Evolutionary conservation across 495 filamentous ascomycete genomes (phyloP), one percentile per base, ranked within the genome.

Genomic region (Aspergillus conjunctus): DNA sequence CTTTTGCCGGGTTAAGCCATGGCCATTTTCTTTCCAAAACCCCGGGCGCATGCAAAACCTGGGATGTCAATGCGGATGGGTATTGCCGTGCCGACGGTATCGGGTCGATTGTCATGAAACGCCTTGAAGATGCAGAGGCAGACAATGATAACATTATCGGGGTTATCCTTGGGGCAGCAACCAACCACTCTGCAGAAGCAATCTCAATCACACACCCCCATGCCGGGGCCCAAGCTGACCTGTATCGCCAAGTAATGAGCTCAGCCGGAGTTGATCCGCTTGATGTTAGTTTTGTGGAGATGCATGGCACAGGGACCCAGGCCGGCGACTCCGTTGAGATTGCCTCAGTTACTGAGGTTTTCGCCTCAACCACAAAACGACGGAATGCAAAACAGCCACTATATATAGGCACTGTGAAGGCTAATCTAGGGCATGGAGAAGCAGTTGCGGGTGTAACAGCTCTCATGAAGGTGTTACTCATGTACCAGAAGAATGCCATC

Each of bases 1-100:
- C 83, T 73, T 89, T 87, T 69, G 76, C 87, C 9, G 88, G 88
- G 41, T 80, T 92, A 10, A 84, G 82, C 66, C 78, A 83, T 57
- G 87, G 85, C 2, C 83, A 89, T 68, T 91, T 91, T 74, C 72
- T 91, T 50, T 89, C 87, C 15, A 87, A 86, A 61, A 87, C 81
- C 46, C 51, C 51, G 78, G 61, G 86, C 4, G 76, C 79, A 39
- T 92, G 89, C 71, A 87, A 91, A 32, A 85, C 87, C 0, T 91
- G 87, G 54, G 87, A 90, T 63, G 77, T 83, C 56, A 78, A 77
- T 31, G 88, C 88, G 3, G 86, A 91, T 68, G 88, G 89, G 0
- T 92, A 91, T 68, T 89, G 87, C 65, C 82, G 89, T 57, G 78
- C 64, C 3, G 82, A 85, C 0, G 80, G 70, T 3, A 68, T 82